These are phyloP conservation scores for Oemleria cerasiformis DNA, from an alignment of 306 rosid species.

Conservation along the genomic window DNA sequence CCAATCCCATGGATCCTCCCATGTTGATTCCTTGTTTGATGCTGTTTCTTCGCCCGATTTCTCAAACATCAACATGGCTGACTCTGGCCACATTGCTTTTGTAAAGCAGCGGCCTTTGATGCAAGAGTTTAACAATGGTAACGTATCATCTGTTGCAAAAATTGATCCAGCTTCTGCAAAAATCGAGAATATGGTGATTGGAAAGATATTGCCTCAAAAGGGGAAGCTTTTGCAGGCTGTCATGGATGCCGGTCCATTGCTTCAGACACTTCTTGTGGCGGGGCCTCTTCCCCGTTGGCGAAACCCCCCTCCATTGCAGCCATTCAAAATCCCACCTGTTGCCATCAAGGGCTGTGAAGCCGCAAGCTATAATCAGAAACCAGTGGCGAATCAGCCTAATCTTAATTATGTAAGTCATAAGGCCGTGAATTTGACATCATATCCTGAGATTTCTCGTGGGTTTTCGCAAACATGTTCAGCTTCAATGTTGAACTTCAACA, in stretches of 20 bases:
- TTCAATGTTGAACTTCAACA: conserved; percentile 47
- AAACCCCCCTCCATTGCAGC: conserved; percentile 62
- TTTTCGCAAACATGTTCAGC: conserved; percentile 54
- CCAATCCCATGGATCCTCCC: conserved; percentile 53
- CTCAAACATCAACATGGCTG: conserved; percentile 50
- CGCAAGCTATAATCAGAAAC: conserved; percentile 7
- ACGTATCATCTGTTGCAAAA: conserved; percentile 9
- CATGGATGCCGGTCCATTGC: conserved; percentile 61
- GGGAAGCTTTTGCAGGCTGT: conserved; percentile 69
- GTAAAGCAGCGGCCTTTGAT: conserved; percentile 22
- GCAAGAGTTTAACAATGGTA: conserved; percentile 21
- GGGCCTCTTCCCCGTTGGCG: conserved; percentile 79
- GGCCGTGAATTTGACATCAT: conserved; percentile 20
- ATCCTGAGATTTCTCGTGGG: conserved; percentile 23
- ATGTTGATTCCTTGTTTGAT: conserved; percentile 64
- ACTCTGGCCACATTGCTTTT: conserved; percentile 39
- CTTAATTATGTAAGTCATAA: conserved; percentile 4
- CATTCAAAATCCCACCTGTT: conserved; percentile 53
- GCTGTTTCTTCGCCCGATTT: conserved; percentile 63
- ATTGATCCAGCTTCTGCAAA: conserved; percentile 38
- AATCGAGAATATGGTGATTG: conserved; percentile 39
- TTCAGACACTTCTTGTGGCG: conserved; percentile 49
- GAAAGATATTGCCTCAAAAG: conserved; percentile 51
- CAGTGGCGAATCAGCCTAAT: conserved; percentile 4
- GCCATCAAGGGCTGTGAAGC: conserved; percentile 27